Conservation (phyloP, 495 filamentous ascomycete species). For the Lentithecium fluviatile region DNA sequence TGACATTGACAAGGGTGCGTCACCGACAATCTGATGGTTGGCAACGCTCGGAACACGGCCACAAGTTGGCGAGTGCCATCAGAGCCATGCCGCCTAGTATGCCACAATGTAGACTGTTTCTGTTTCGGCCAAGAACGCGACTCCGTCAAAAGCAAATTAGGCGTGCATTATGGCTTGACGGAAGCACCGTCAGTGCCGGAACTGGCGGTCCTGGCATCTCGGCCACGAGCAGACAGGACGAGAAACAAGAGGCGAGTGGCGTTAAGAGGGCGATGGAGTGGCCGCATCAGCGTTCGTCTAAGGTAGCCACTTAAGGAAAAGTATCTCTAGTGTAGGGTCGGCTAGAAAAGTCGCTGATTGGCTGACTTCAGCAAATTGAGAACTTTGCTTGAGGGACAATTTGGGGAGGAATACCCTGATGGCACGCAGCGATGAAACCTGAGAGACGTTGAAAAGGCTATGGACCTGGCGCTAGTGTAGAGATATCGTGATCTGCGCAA, state of each 20-base stretch:
- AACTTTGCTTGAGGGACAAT: neutral
- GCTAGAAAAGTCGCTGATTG: conserved; percentile 18
- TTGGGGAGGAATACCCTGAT: conserved; percentile 13
- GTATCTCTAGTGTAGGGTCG: neutral
- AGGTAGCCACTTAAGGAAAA: conserved; percentile 8
- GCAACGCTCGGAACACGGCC: conserved; percentile 10
- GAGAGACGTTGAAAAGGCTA: conserved; percentile 4
- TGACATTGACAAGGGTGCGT: conserved; percentile 16
- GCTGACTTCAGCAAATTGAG: conserved; percentile 5
- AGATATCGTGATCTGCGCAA: conserved; percentile 23
- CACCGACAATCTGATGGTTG: neutral
- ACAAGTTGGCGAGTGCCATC: conserved; percentile 3
- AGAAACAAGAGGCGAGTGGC: conserved; percentile 20
- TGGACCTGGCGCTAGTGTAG: conserved; percentile 6
- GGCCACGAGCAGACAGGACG: too few relatives aligned
- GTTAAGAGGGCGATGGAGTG: conserved; percentile 9
- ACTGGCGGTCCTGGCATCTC: conserved; percentile 4
- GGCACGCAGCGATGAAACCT: conserved; percentile 34
- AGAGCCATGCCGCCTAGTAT: conserved; percentile 11
- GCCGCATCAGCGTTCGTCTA: conserved; percentile 25
- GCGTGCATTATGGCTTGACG: conserved; percentile 10
- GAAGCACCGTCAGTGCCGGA: neutral
- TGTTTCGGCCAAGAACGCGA: conserved; percentile 13
- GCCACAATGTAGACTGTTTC: conserved; percentile 4
- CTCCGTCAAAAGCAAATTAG: conserved; percentile 12